phyloP scores from a whole-genome alignment of 202 grass and related monocot genomes.

The Carex arenaria region DNA sequence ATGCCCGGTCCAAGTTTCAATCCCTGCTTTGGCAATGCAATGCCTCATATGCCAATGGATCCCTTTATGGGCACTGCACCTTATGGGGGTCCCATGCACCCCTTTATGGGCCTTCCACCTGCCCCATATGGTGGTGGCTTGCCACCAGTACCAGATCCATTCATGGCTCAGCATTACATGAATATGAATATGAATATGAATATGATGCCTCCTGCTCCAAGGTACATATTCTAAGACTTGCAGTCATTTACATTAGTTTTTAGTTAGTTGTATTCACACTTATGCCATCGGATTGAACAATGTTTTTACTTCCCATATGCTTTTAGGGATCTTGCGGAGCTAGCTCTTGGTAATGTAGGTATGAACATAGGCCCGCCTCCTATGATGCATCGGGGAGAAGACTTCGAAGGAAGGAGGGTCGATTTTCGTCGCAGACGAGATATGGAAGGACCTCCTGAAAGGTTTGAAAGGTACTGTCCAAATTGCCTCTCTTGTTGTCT shows the following conservation, averaged over 20 bases:
- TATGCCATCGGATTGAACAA: slow-evolving; percentile 6
- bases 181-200: slow-evolving; percentile 67
- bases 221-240: slow-evolving; percentile 42
- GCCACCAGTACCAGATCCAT: slow-evolving; percentile 77
- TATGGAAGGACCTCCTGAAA: slow-evolving; percentile 59
- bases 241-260: slow-evolving; percentile 9
- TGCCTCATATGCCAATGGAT: slow-evolving; percentile 71
- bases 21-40: slow-evolving; percentile 60
- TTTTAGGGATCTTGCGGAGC: slow-evolving; percentile 83
- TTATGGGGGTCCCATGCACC: slow-evolving; percentile 59
- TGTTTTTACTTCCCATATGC: slow-evolving; percentile 10
- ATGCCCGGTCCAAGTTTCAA: slow-evolving; percentile 64
- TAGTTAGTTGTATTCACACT: neutral
- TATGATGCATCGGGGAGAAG: slow-evolving; percentile 58
- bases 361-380: slow-evolving; percentile 69
- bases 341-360: slow-evolving; percentile 65
- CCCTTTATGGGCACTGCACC: slow-evolving; percentile 50
- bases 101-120: slow-evolving; percentile 74
- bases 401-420: slow-evolving; percentile 33
- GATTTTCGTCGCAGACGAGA: slow-evolving; percentile 37
- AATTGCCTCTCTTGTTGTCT: neutral
- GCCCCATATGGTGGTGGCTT: slow-evolving; percentile 66
- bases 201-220: slow-evolving; percentile 84
- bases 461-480: slow-evolving; percentile 27
- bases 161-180: slow-evolving; percentile 56